Evolutionary conservation across 768 basidiomycete species (phyloP).

Genomic region (Rhodotorula babjevae): DNA sequence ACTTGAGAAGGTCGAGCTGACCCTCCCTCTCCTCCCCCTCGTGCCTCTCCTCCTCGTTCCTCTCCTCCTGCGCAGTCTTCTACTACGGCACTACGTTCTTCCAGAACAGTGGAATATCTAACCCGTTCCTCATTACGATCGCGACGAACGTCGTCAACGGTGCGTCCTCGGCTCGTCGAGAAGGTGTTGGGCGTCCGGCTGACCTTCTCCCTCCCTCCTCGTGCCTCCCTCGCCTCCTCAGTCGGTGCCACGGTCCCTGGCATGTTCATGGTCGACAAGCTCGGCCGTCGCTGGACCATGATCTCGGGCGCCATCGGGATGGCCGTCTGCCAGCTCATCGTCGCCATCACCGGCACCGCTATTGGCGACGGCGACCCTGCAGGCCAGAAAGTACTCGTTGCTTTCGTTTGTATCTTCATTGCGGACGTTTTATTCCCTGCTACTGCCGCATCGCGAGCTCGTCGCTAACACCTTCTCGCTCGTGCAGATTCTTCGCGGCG

Average conservation of each 20-base stretch:
- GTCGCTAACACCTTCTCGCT: neutral
- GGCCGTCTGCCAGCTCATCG: slow-evolving; percentile 74
- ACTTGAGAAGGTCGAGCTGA: too few relatives aligned
- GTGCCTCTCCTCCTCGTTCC: too few relatives aligned
- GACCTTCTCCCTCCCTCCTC: slow-evolving; percentile 52
- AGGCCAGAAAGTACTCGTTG: slow-evolving; percentile 45
- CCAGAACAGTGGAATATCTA: slow-evolving; percentile 34
- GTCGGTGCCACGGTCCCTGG: slow-evolving; percentile 7
- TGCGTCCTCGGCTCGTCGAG: too few relatives aligned
- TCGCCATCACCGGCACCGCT: slow-evolving; percentile 59
- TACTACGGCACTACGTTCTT: slow-evolving; percentile 14
- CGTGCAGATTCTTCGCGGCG: slow-evolving; percentile 43
- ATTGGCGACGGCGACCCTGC: slow-evolving; percentile 51
- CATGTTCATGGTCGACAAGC: slow-evolving; percentile 56
- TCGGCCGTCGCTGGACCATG: slow-evolving; percentile 73
- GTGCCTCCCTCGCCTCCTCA: neutral
- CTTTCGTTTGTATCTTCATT: slow-evolving; percentile 29
- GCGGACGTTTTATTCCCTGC: neutral
- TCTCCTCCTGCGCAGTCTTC: neutral
- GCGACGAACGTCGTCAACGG: slow-evolving; percentile 56
- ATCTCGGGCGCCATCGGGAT: slow-evolving; percentile 73
- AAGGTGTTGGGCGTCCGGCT: slow-evolving; percentile 53
- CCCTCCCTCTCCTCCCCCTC: neutral
- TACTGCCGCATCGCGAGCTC: too few relatives aligned
- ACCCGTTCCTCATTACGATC: slow-evolving; percentile 62